Evolutionary conservation across 176 grass and related monocot species (phyloP).

Genomic region (Avena sativa): DNA sequence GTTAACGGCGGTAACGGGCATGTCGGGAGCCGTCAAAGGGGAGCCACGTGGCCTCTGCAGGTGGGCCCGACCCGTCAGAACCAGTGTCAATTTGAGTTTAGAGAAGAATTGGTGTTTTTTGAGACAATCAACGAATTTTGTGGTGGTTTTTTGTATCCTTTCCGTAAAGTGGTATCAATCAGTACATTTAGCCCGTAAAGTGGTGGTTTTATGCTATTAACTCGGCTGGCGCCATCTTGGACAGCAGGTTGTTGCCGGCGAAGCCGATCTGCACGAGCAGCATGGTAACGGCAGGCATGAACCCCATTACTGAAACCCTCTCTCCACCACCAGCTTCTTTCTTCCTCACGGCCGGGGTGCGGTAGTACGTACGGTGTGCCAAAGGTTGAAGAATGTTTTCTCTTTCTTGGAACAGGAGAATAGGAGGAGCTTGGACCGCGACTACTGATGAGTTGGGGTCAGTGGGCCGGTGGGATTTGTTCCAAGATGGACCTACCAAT

Average conservation of each 20-base stretch:
- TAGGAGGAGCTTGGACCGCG: neutral
- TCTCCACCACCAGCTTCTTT: neutral
- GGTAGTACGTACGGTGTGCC: neutral
- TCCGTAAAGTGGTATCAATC: no score
- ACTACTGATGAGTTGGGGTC: neutral
- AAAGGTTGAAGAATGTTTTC: neutral
- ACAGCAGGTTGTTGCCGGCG: slow-evolving; percentile 78
- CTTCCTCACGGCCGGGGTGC: neutral
- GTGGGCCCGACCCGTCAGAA: no score
- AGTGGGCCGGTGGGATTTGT: neutral
- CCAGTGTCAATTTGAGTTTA: no score
- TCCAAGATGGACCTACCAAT: slow-evolving; percentile 7
- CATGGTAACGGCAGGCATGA: slow-evolving; percentile 66
- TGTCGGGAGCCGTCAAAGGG: no score
- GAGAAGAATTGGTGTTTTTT: no score
- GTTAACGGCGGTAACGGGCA: no score
- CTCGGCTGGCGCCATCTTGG: slow-evolving; percentile 86
- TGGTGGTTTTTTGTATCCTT: no score
- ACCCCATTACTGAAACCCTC: slow-evolving; percentile 35
- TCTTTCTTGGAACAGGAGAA: neutral
- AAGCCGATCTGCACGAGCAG: slow-evolving; percentile 77
- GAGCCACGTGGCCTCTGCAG: no score
- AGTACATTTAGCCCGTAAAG: no score
- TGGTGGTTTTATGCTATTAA: no score
- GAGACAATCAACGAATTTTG: no score